phyloP scores from a whole-genome alignment of 2,329 filamentous ascomycete genomes.

The Didymella lethalis region DNA sequence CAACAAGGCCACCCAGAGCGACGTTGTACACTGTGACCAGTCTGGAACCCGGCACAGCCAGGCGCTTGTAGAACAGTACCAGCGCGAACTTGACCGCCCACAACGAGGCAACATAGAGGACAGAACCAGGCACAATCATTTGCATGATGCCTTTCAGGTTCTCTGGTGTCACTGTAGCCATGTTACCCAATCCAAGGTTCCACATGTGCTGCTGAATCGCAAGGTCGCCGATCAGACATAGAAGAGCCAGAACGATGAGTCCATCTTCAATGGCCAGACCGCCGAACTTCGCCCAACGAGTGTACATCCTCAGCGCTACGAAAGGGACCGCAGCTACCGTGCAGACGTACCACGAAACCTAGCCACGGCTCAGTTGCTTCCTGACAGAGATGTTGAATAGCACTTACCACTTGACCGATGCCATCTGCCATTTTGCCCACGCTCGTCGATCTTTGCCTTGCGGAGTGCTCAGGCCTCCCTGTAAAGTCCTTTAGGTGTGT shows the following conservation, averaged over 20 bases:
- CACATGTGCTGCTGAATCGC: conserved; percentile 48
- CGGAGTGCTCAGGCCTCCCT: not conserved
- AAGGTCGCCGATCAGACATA: conserved; percentile 45
- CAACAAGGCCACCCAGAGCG: conserved; percentile 41
- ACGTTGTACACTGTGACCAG: conserved; percentile 52
- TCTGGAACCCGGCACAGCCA: conserved; percentile 48
- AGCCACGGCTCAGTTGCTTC: conserved; percentile 10
- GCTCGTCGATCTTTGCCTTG: not conserved
- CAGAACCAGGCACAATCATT: conserved; percentile 54
- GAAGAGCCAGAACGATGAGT: conserved; percentile 40
- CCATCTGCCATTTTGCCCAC: conserved; percentile 21
- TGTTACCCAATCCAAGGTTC: conserved; percentile 40
- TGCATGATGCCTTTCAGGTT: conserved; percentile 37
- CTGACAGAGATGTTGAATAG: not conserved
- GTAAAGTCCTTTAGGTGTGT: not conserved
- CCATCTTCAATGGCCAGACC: conserved; percentile 43
- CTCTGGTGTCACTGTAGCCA: conserved; percentile 25
- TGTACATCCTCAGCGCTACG: conserved; percentile 38
- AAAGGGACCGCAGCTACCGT: conserved; percentile 36
- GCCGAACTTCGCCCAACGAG: conserved; percentile 41
- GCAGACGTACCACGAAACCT: conserved; percentile 24
- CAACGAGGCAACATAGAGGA: conserved; percentile 53
- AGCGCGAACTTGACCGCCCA: conserved; percentile 55
- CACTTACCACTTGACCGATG: conserved; percentile 37
- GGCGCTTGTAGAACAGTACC: conserved; percentile 54